A percentile compares a stretch with the other conserved stretches of the same genome.
These are phyloP conservation scores for Paramecium biaurelia DNA, from an alignment of 73 alveolate species.

Conservation along the genomic window DNA sequence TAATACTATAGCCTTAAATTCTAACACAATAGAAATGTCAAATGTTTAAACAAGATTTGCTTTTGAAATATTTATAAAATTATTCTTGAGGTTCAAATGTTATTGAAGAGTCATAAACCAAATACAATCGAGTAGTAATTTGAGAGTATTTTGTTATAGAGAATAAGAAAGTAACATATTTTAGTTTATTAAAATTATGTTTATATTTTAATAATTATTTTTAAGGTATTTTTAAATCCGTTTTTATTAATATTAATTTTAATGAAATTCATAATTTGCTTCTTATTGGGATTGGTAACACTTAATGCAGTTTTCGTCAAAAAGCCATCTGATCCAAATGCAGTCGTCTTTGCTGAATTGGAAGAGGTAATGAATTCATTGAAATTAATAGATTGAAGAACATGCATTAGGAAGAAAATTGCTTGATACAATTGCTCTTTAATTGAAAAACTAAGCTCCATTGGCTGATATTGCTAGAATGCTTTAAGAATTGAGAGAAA, in stretches of 20 bases:
- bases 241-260: not conserved
- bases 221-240: not conserved
- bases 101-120: too few species aligned
- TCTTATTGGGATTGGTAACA: not conserved
- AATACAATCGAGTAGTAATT: too few species aligned
- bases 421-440: conserved; percentile 37
- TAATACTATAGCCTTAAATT: too few species aligned
- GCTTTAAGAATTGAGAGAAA: conserved; percentile 53
- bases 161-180: not conserved
- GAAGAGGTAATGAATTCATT: not conserved
- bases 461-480: conserved; percentile 51
- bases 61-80: too few species aligned
- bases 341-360: conserved; percentile 39
- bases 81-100: too few species aligned
- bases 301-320: conserved; percentile 33
- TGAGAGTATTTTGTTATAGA: too few species aligned
- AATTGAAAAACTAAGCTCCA: conserved; percentile 49
- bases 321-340: conserved; percentile 45
- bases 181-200: not conserved
- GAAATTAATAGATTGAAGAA: conserved; percentile 3
- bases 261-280: not conserved
- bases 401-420: conserved; percentile 43
- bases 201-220: not conserved
- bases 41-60: too few species aligned
- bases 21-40: too few species aligned